Conservation (phyloP, 1,284 basidiomycete genomes). For the Puccinia polysora region DNA sequence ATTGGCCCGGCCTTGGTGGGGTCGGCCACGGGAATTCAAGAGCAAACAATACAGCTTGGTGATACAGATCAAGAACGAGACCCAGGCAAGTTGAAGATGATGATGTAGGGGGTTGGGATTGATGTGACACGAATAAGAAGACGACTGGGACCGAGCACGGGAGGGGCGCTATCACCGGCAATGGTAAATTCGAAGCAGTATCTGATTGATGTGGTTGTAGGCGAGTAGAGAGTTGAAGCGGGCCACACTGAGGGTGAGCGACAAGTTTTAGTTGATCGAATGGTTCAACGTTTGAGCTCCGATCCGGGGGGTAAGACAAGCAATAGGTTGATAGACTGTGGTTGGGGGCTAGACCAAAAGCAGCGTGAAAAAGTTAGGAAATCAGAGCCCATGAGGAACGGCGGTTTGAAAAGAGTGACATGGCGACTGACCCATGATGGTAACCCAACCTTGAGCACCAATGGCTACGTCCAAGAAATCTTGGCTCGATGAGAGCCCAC, state of each 20-base stretch:
- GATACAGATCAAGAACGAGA: conserved; percentile 28
- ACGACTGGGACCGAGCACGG: conserved; percentile 11
- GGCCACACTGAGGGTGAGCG: conserved; percentile 7
- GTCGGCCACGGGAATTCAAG: conserved; percentile 16
- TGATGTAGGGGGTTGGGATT: background rate
- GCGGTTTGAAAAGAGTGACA: background rate
- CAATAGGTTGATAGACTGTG: conserved; percentile 17
- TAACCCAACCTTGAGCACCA: conserved; percentile 31
- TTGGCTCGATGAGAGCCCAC: background rate
- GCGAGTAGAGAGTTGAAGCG: conserved; percentile 7
- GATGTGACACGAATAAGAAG: conserved; percentile 12
- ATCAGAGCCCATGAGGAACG: background rate
- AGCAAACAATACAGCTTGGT: conserved; percentile 24
- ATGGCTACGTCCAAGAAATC: conserved; percentile 32
- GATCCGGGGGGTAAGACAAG: background rate
- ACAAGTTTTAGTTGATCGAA: conserved; percentile 3
- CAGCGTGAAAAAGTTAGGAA: background rate
- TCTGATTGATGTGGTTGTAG: background rate
- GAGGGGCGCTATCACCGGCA: conserved; percentile 8
- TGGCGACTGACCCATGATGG: conserved; percentile 38
- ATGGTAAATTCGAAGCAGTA: background rate
- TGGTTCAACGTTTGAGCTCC: background rate
- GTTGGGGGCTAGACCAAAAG: background rate
- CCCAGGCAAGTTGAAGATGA: conserved; percentile 13
- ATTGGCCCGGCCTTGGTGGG: background rate